These are phyloP conservation scores for Trichoderma koningii DNA, from an alignment of 2,329 filamentous ascomycete genomes.

Conservation along the genomic window DNA sequence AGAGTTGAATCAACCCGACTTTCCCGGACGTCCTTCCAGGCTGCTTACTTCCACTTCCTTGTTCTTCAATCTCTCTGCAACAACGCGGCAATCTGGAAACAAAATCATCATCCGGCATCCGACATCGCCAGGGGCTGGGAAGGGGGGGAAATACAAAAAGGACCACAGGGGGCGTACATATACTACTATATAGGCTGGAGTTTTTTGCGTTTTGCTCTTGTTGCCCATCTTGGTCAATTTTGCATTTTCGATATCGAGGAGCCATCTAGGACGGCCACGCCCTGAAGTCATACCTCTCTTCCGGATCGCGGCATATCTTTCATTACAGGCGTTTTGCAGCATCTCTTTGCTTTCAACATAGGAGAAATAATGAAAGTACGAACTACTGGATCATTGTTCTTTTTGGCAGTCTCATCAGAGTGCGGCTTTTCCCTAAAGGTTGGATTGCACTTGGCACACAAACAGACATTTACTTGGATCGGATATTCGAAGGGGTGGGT, in stretches of 20 bases:
- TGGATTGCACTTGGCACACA: not conserved
- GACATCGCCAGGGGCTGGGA: constrained; percentile 25
- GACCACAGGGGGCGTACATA: constrained; percentile 24
- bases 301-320: not conserved
- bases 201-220: constrained; percentile 8
- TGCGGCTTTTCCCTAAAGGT: not conserved
- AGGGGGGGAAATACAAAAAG: constrained; percentile 15
- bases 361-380: constrained; percentile 8
- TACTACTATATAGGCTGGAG: constrained; percentile 28
- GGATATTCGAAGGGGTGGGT: no score
- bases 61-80: constrained; percentile 10
- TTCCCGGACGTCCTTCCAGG: constrained; percentile 5
- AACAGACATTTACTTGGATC: no score
- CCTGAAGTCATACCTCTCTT: constrained; percentile 13
- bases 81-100: constrained; percentile 21
- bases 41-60: not conserved
- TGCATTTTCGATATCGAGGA: constrained; percentile 18
- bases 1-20: constrained; percentile 7
- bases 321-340: constrained; percentile 8
- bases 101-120: constrained; percentile 25
- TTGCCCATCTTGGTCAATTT: not conserved
- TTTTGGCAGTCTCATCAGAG: not conserved
- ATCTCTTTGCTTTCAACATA: constrained; percentile 18
- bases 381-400: constrained; percentile 2
- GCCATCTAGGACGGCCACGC: constrained; percentile 15